Percentiles rank a stretch among this genome's conserved stretches.
These are phyloP conservation scores for Flammula alnicola DNA, from an alignment of 1,284 basidiomycete genomes.

Conservation along the genomic window DNA sequence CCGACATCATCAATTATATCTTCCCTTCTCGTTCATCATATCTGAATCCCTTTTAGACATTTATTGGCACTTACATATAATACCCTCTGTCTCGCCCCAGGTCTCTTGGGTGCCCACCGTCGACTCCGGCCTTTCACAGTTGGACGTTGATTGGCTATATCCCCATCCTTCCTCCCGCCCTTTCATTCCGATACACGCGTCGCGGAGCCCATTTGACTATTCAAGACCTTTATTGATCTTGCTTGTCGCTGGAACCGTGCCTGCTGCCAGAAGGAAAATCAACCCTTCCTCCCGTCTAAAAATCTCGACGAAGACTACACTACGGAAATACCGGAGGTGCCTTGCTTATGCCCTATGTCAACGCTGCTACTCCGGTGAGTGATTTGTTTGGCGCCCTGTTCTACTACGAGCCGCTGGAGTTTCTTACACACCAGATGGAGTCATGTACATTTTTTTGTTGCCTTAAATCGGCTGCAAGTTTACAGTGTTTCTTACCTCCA, in stretches of 20 bases:
- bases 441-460: neutral
- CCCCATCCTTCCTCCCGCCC: constrained; percentile 14
- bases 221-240: constrained; percentile 25
- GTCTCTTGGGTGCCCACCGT: constrained; percentile 23
- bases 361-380: constrained; percentile 37
- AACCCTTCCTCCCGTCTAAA: constrained; percentile 2
- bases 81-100: constrained; percentile 9
- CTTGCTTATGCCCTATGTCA: constrained; percentile 37
- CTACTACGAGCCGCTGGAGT: constrained; percentile 3
- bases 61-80: constrained; percentile 13
- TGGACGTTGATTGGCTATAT: constrained; percentile 21
- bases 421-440: neutral
- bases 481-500: neutral
- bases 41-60: constrained; percentile 4
- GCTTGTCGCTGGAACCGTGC: constrained; percentile 3
- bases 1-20: constrained; percentile 9
- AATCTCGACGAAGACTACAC: neutral
- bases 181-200: constrained; percentile 19
- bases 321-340: constrained; percentile 20
- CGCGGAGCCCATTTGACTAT: constrained; percentile 7
- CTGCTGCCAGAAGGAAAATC: constrained; percentile 4
- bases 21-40: constrained; percentile 9
- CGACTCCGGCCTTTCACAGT: constrained; percentile 19
- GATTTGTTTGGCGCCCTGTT: neutral
- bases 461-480: constrained; percentile 1